Conservation (phyloP, 805 yeast genomes). For the Zygotorulaspora florentina region DNA sequence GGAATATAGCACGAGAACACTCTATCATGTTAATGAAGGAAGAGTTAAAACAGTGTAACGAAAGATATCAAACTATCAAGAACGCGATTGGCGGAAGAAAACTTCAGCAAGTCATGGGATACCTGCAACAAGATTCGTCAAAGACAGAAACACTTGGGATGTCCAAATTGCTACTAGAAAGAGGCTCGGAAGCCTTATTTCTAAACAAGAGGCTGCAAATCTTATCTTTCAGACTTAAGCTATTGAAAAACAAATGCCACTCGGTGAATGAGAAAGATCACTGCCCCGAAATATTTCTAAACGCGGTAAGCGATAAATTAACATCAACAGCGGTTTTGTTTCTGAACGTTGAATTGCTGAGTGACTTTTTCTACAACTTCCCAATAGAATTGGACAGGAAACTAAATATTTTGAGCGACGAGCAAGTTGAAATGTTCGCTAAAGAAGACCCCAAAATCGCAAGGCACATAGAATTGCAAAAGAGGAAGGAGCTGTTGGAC, state of each 20-base stretch:
- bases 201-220: conserved; percentile 68
- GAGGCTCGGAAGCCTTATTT: conserved; percentile 83
- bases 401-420: conserved; percentile 58
- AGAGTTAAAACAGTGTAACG: conserved; percentile 78
- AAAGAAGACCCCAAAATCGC: conserved; percentile 90
- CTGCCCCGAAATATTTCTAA: conserved; percentile 93
- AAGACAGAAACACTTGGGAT: conserved; percentile 78
- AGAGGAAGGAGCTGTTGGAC: conserved; percentile 83
- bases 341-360: conserved; percentile 85
- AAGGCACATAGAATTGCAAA: conserved; percentile 88
- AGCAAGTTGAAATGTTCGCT: conserved; percentile 84
- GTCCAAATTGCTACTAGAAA: conserved; percentile 64
- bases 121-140: conserved; percentile 41
- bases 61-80: conserved; percentile 54
- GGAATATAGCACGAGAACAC: conserved; percentile 79
- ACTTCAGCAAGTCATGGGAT: conserved; percentile 75
- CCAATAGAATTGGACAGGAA: conserved; percentile 87
- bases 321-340: conserved; percentile 92
- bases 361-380: conserved; percentile 93
- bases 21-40: conserved; percentile 70
- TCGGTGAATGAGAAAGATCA: conserved; percentile 75
- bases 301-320: conserved; percentile 85
- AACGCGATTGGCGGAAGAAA: conserved; percentile 79
- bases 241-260: conserved; percentile 71
- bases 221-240: conserved; percentile 68